Evolutionary conservation across 2,329 filamentous ascomycete species (phyloP), one percentile per base, ranked within the genome.

Genomic region (Colletotrichum shisoi): DNA sequence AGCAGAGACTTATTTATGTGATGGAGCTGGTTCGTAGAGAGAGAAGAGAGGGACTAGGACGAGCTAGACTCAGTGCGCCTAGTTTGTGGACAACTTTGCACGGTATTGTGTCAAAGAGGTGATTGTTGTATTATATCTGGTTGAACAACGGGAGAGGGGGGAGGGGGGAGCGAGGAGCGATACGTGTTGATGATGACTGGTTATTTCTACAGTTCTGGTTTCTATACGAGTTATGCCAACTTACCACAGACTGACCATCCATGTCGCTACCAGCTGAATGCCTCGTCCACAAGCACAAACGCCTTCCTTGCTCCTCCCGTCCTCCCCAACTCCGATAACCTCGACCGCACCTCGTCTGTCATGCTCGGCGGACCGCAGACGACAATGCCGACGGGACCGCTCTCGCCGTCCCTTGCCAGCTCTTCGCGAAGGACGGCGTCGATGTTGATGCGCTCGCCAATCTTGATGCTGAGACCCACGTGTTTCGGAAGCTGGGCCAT

Each of bases 351-450:
- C 27, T 75, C 69, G 58, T 76, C 73, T 1, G 76, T 72, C 74
- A 76, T 76, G 1, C 68, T 67, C 0, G 72, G 65, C 15, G 75
- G 72, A 7, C 76, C 76, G 44, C 73, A 76, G 8, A 77, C 71
- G 1, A 75, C 67, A 12, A 77, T 71, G 1, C 71, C 74, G 24
- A 71, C 51, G 6, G 65, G 57, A 5, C 72, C 71, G 21, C 70
- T 69, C 21, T 69, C 67, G 13, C 68, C 69, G 8, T 27, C 58
- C 7, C 62, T 51, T 1, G 63, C 52, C 40, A 74, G 67, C 62
- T 73, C 73, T 17, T 68, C 66, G 4, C 53, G 49, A 19, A 76
- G 54, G 7, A 76, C 72, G 1, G 62, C 44, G 4, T 62, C 65
- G 1, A 76, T 59, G 21, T 73, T 69, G 53, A 76, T 46, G 12